Base-by-base conservation (phyloP, 2,329 filamentous ascomycete species). In the Eurotiales sp. region DNA sequence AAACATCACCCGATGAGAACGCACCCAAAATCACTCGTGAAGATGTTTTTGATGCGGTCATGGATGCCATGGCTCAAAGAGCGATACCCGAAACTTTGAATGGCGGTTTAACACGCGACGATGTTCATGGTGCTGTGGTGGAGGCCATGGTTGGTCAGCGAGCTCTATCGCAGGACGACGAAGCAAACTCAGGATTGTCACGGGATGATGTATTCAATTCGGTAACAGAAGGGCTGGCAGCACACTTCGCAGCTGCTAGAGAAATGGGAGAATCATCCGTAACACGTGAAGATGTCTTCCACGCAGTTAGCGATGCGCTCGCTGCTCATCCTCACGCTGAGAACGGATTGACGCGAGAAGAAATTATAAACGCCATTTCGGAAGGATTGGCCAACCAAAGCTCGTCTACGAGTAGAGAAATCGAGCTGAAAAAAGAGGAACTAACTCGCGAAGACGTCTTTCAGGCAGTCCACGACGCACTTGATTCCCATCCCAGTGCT, bases 261-360 rank as follows among this genome's bases (percentile, higher is more conserved):
- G 85, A 89, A 21, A 81, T 89, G 42, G 69, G 75, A 4, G 64
- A 69, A 46, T 69, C 67, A 10, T 64, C 64, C 0, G 56, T 83
- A 1, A 79, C 76, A n/a, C 74, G 76, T 4, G 77, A 81, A 25
- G 73, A 79, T 36, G 72, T 86, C n/a, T 67, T 82, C 36, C 80
- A 80, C 50, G 79, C 81, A 2, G 76, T 86, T 40, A 79, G 76
- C 55, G 76, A 83, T 56, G 80, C 79, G 3, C 70, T 86, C 6
- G 64, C 67, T 48, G 73, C 76, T 17, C 73, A 77, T 43, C 65
- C 70, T 23, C 64, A 66, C 3, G 58, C 68, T 17, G 58, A 50
- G 34, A 69, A 68, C 49, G 53, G 70, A 17, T 64, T 83, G 6
- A 80, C 77, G 17, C 74, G 76, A 7, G 78, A 81, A 12, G 73